Evolutionary conservation across 306 rosid species (phyloP).

Genomic region (Lathyrus aphaca): DNA sequence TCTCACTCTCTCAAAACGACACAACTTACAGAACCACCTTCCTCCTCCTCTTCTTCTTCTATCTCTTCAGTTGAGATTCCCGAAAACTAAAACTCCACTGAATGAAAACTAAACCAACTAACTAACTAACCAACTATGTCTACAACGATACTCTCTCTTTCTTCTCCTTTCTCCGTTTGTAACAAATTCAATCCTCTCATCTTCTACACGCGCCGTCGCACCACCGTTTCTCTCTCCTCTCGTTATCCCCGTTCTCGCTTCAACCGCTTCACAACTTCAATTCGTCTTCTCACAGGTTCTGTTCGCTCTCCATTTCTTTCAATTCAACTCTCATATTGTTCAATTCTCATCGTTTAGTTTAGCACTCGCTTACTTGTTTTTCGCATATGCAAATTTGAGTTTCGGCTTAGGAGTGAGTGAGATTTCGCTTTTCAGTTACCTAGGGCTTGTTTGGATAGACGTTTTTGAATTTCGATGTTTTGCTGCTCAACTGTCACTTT

Average conservation of each 20-base stretch:
- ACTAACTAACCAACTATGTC: constrained; percentile 16
- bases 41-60: background rate
- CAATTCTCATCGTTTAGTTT: background rate
- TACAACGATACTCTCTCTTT: constrained; percentile 28
- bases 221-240: constrained; percentile 33
- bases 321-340: background rate
- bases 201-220: constrained; percentile 38
- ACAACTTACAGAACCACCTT: background rate
- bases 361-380: background rate
- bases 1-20: background rate
- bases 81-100: constrained; percentile 8
- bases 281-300: constrained; percentile 42
- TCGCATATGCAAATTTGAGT: background rate
- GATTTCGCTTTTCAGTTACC: background rate
- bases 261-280: constrained; percentile 15
- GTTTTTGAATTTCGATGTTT: background rate
- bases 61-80: background rate
- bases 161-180: constrained; percentile 42
- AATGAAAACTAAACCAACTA: background rate
- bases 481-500: background rate
- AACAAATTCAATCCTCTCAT: constrained; percentile 45
- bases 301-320: background rate
- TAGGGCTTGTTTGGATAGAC: background rate
- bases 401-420: background rate
- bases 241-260: constrained; percentile 11